A percentile compares a stretch with the other conserved stretches of the same genome.
phyloP scores from a whole-genome alignment of 345 rosid genomes.

The Eucalyptus regnans region DNA sequence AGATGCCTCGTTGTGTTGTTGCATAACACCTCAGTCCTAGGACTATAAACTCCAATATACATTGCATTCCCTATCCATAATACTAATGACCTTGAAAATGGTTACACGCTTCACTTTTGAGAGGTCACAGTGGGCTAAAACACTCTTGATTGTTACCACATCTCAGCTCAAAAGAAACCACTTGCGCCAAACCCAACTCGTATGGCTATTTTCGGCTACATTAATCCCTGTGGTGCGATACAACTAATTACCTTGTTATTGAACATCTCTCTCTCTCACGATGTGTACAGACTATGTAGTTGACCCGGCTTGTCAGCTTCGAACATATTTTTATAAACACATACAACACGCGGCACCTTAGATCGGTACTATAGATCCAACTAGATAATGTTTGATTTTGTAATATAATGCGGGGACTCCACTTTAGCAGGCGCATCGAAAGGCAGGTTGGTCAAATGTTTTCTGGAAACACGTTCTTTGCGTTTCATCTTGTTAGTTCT shows the following conservation, averaged over 20 bases:
- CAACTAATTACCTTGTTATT: neutral
- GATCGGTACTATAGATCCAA: neutral
- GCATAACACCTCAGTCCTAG: too few species aligned
- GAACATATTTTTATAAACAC: neutral
- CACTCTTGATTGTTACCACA: too few species aligned
- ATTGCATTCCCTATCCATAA: too few species aligned
- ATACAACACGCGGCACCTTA: fast-evolving
- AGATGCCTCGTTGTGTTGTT: too few species aligned
- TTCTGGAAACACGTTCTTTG: neutral
- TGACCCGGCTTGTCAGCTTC: neutral
- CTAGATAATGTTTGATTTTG: neutral
- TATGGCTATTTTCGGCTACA: neutral
- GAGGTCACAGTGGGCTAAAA: neutral
- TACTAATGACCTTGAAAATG: too few species aligned
- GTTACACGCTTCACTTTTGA: too few species aligned
- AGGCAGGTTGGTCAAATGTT: neutral
- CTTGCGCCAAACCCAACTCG: too few species aligned
- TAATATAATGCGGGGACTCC: neutral
- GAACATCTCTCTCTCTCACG: neutral
- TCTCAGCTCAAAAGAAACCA: too few species aligned
- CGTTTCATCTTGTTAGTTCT: neutral
- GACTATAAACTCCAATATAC: too few species aligned
- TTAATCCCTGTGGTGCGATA: neutral
- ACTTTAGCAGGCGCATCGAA: neutral
- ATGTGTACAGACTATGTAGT: neutral